Conservation (phyloP, 1,139 yeast genomes). For the Scheffersomyces titani region DNA sequence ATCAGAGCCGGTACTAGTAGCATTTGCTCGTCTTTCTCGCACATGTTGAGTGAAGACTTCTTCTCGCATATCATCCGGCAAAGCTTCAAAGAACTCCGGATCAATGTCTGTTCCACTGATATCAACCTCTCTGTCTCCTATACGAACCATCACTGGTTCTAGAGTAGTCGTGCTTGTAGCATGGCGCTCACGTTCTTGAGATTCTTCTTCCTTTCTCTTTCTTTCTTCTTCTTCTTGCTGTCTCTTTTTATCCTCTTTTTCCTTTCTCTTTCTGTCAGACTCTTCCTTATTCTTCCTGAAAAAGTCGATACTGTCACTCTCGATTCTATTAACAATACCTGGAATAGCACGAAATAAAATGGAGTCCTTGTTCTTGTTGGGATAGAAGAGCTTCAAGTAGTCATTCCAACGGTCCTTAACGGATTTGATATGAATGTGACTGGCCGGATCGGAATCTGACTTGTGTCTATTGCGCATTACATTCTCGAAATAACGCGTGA, state of each 20-base stretch:
- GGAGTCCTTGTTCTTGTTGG: slow-evolving; percentile 38
- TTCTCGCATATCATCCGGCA: slow-evolving; percentile 91
- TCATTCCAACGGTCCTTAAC: slow-evolving; percentile 75
- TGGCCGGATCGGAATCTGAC: slow-evolving; percentile 15
- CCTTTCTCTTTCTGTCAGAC: slow-evolving; percentile 23
- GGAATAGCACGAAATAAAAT: slow-evolving; percentile 49
- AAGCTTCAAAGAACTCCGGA: slow-evolving; percentile 85
- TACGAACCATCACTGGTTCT: slow-evolving; percentile 66
- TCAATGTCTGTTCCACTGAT: slow-evolving; percentile 90
- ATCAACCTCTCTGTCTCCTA: slow-evolving; percentile 81
- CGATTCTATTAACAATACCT: slow-evolving; percentile 52
- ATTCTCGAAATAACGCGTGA: background rate
- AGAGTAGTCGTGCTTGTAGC: slow-evolving; percentile 14
- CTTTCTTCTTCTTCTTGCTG: slow-evolving; percentile 32
- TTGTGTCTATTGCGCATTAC: slow-evolving; percentile 1
- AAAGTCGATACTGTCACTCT: slow-evolving; percentile 45
- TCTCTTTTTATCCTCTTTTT: slow-evolving; percentile 30
- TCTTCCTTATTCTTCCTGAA: slow-evolving; percentile 30
- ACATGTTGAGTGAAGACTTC: slow-evolving; percentile 89
- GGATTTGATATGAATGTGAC: slow-evolving; percentile 47
- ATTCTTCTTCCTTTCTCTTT: slow-evolving; percentile 35
- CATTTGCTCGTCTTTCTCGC: slow-evolving; percentile 63
- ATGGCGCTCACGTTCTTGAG: slow-evolving; percentile 33
- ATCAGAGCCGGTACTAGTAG: slow-evolving; percentile 41
- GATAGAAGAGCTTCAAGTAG: slow-evolving; percentile 48